These are phyloP conservation scores for Exophiala aquamarina DNA, from an alignment of 2,329 filamentous ascomycete genomes.

Conservation along the genomic window DNA sequence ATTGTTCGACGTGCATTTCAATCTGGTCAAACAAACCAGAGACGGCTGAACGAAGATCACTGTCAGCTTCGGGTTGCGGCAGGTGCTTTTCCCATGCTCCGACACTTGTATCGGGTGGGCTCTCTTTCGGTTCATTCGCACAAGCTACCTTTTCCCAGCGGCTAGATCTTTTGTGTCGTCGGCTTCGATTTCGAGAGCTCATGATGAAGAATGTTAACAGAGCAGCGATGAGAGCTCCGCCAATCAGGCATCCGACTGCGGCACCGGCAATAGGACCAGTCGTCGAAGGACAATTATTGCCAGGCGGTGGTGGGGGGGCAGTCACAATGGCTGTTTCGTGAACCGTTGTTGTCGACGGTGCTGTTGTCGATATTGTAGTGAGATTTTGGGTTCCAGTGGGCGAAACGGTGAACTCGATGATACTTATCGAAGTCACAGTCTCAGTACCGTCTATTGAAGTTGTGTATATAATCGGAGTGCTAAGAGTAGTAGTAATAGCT, in stretches of 20 bases:
- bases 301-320: not conserved
- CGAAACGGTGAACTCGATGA: not conserved
- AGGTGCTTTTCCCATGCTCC: slow-evolving; percentile 18
- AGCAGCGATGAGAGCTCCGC: slow-evolving; percentile 25
- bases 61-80: slow-evolving; percentile 33
- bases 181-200: slow-evolving; percentile 7
- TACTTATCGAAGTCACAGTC: no score
- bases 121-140: slow-evolving; percentile 1
- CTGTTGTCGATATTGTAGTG: slow-evolving; percentile 16
- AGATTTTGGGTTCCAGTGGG: not conserved
- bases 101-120: no score
- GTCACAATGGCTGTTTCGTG: slow-evolving; percentile 12
- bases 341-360: not conserved
- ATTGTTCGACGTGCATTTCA: slow-evolving; percentile 37
- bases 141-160: not conserved
- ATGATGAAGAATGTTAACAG: slow-evolving; percentile 27
- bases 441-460: no score
- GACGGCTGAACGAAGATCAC: slow-evolving; percentile 27
- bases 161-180: not conserved
- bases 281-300: slow-evolving; percentile 1
- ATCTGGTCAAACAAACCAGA: slow-evolving; percentile 34
- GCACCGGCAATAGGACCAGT: slow-evolving; percentile 29
- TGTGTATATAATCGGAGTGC: not conserved
- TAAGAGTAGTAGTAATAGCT: no score
- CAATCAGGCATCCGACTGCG: slow-evolving; percentile 30